These are phyloP conservation scores for Tricholomella constricta DNA, from an alignment of 768 basidiomycete genomes.

Conservation along the genomic window DNA sequence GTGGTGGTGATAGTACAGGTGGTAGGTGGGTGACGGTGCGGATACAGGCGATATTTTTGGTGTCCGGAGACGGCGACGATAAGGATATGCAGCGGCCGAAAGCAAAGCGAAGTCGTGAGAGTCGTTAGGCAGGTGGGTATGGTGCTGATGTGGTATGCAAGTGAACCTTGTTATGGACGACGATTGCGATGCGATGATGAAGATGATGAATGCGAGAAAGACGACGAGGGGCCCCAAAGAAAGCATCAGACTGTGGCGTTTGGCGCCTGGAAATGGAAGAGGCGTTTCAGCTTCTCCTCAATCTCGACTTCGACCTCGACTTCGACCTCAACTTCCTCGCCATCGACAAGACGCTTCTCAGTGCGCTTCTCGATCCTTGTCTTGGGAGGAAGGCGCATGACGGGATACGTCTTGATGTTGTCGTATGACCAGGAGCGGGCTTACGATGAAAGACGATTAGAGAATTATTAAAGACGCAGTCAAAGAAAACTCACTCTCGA, in stretches of 20 bases:
- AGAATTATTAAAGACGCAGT: background rate
- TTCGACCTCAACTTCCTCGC: constrained; percentile 44
- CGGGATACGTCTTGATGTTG: constrained; percentile 67
- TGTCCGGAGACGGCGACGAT: constrained; percentile 2
- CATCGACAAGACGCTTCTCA: constrained; percentile 53
- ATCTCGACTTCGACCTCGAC: constrained; percentile 57
- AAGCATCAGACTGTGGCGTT: background rate
- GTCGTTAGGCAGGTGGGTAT: constrained; percentile 10
- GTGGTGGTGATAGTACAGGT: constrained; percentile 2
- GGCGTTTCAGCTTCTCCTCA: constrained; percentile 54
- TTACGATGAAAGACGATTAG: constrained; percentile 26
- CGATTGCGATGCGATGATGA: constrained; percentile 12
- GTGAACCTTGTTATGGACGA: constrained; percentile 7
- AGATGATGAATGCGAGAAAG: constrained; percentile 5
- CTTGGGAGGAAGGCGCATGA: constrained; percentile 57
- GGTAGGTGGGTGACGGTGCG: constrained; percentile 8
- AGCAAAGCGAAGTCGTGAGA: constrained; percentile 9
- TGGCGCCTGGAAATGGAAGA: constrained; percentile 66
- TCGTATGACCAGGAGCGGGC: constrained; percentile 80
- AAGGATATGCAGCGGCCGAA: constrained; percentile 13
- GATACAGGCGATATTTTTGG: constrained; percentile 8
- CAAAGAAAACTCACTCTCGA: constrained; percentile 50
- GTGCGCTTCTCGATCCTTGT: constrained; percentile 49
- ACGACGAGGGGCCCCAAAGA: constrained; percentile 3
- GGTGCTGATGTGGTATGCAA: constrained; percentile 14